A percentile compares a stretch with the other conserved stretches of the same genome.
Conservation (phyloP, 352 stramenopile genomes). For the Pythium utonaiense region DNA sequence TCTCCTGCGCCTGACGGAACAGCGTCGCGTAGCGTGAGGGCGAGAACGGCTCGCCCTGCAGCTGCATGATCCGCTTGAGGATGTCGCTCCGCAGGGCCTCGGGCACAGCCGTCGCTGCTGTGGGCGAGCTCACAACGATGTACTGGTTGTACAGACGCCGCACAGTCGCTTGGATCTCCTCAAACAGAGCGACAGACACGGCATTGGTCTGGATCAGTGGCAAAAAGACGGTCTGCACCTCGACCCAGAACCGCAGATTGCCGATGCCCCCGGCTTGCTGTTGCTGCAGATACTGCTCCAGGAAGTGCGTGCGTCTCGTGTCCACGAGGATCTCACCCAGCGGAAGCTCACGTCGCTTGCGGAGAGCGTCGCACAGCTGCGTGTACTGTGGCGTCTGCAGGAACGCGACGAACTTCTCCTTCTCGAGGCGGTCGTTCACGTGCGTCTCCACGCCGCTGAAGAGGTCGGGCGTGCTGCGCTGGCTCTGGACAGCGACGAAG, state of each 20-base stretch:
- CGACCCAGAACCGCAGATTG: constrained; percentile 71
- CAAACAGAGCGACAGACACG: constrained; percentile 70
- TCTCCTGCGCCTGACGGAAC: constrained; percentile 68
- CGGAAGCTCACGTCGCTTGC: constrained; percentile 50
- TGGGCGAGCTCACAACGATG: constrained; percentile 35
- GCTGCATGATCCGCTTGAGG: constrained; percentile 59
- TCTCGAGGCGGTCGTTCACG: constrained; percentile 41
- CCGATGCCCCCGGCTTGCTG: constrained; percentile 28
- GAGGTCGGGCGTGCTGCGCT: constrained; percentile 46
- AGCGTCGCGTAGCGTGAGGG: constrained; percentile 61
- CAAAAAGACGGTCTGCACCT: constrained; percentile 70
- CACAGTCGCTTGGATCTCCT: constrained; percentile 64
- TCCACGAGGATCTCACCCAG: constrained; percentile 65
- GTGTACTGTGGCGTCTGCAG: constrained; percentile 40
- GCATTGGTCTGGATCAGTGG: constrained; percentile 56
- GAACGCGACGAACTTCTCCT: constrained; percentile 54
- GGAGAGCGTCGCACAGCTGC: constrained; percentile 51
- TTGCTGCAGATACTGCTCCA: constrained; percentile 46
- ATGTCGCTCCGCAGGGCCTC: constrained; percentile 55
- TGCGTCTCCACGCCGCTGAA: constrained; percentile 56
- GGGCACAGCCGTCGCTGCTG: constrained; percentile 35
- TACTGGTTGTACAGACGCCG: constrained; percentile 65
- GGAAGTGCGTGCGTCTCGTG: constrained; percentile 44
- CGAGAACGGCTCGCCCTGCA: constrained; percentile 75
- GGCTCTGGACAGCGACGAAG: constrained; percentile 22